phyloP scores from a whole-genome alignment of 2,329 filamentous ascomycete species.

The Periconia digitata region DNA sequence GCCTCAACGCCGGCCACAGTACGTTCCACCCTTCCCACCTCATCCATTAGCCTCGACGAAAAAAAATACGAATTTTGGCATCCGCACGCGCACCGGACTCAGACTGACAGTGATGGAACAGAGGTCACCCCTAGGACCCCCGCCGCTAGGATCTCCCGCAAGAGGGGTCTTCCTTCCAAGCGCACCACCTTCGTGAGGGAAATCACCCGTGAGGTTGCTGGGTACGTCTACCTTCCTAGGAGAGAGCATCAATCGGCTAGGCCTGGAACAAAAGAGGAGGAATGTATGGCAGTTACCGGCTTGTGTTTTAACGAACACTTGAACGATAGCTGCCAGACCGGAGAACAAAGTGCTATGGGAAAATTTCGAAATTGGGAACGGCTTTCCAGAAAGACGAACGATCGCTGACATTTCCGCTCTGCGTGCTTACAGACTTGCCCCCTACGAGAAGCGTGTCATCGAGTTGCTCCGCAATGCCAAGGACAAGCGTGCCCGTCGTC shows the following conservation, averaged over 20 bases:
- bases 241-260: background rate
- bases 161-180: constrained; percentile 96
- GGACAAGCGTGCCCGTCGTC: constrained; percentile 98
- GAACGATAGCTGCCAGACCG: constrained; percentile 1
- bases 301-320: background rate
- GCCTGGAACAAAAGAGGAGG: background rate
- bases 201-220: constrained; percentile 97
- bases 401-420: constrained; percentile 15
- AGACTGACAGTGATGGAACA: constrained; percentile 28
- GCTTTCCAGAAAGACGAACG: background rate
- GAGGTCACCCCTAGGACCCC: constrained; percentile 56
- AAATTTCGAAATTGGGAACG: background rate
- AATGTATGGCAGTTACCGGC: constrained; percentile 1
- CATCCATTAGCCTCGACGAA: background rate
- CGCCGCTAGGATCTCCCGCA: constrained; percentile 59
- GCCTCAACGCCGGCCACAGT: constrained; percentile 67
- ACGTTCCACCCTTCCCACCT: constrained; percentile 45
- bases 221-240: constrained; percentile 59
- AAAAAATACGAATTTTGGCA: constrained; percentile 7
- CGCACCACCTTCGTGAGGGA: constrained; percentile 95
- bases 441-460: constrained; percentile 93
- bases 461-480: constrained; percentile 99
- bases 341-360: background rate
- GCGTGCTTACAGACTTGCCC: constrained; percentile 41
- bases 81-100: constrained; percentile 16